Conservation (phyloP, 2,329 filamentous ascomycete genomes). For the Allantophomopsis lycopodina region DNA sequence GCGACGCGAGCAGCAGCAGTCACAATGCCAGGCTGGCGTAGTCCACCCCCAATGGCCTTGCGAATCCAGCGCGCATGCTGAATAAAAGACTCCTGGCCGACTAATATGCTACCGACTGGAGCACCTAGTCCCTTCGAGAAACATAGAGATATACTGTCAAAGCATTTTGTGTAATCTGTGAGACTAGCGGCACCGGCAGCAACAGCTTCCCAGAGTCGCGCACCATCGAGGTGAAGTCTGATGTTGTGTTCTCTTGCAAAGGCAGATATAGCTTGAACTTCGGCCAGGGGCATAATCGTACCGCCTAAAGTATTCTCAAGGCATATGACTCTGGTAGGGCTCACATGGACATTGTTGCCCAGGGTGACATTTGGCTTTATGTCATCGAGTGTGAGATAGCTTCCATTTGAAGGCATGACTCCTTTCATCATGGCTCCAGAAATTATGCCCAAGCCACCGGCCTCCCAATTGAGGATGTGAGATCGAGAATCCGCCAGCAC, state of each 20-base stretch:
- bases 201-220: conserved; percentile 65
- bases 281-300: conserved; percentile 57
- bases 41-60: conserved; percentile 64
- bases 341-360: conserved; percentile 55
- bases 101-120: conserved; percentile 59
- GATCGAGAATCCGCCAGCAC: conserved; percentile 62
- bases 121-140: conserved; percentile 71
- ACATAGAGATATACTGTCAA: conserved; percentile 64
- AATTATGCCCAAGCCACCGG: conserved; percentile 49
- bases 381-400: conserved; percentile 43
- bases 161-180: conserved; percentile 47
- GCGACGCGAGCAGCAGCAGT: conserved; percentile 59
- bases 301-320: conserved; percentile 75
- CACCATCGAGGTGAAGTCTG: conserved; percentile 62
- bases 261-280: conserved; percentile 49
- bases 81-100: conserved; percentile 38
- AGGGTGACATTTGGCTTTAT: conserved; percentile 48
- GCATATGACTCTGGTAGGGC: conserved; percentile 64
- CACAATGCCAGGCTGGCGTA: conserved; percentile 60
- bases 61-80: conserved; percentile 52
- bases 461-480: conserved; percentile 57
- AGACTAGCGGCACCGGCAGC: conserved; percentile 51
- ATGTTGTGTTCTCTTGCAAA: conserved; percentile 51
- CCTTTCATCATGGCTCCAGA: conserved; percentile 54
- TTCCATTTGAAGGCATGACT: conserved; percentile 53